A percentile compares a stretch with the other conserved stretches of the same genome.
These are phyloP conservation scores for Anisodus acutangulus DNA, from an alignment of 257 asterid genomes.

Conservation along the genomic window DNA sequence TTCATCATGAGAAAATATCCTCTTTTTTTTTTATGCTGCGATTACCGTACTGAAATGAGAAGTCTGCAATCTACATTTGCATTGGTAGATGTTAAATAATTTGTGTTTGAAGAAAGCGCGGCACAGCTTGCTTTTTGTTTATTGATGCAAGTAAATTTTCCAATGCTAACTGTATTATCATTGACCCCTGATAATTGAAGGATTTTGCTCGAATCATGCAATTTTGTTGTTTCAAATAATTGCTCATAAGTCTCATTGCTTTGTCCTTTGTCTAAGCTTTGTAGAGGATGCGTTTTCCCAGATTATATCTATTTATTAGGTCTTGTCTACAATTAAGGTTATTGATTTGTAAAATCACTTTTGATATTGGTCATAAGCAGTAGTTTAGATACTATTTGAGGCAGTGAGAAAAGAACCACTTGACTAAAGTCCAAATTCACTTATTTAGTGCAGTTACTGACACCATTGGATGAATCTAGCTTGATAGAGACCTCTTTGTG, in stretches of 20 bases:
- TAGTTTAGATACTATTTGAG: no score
- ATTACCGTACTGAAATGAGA: not conserved
- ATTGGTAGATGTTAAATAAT: no score
- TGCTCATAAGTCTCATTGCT: no score
- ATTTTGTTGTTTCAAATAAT: no score
- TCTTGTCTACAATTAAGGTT: not conserved
- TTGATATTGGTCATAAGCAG: no score
- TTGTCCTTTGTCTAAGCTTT: no score
- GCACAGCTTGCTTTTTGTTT: not conserved
- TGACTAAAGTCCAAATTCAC: not conserved
- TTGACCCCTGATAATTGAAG: not conserved
- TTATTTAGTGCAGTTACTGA: not conserved
- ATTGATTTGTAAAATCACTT: no score
- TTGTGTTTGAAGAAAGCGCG: not conserved
- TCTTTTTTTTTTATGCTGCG: not conserved
- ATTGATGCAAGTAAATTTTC: no score
- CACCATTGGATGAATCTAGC: not conserved
- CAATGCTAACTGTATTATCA: not conserved
- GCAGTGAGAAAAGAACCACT: not conserved
- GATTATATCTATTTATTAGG: not conserved
- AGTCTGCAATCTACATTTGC: no score
- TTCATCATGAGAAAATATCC: not conserved
- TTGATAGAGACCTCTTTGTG: not conserved
- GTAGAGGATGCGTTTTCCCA: no score
- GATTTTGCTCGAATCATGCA: not conserved